Conservation (phyloP, 108 stramenopile species). For the Skeletonema potamos region DNA sequence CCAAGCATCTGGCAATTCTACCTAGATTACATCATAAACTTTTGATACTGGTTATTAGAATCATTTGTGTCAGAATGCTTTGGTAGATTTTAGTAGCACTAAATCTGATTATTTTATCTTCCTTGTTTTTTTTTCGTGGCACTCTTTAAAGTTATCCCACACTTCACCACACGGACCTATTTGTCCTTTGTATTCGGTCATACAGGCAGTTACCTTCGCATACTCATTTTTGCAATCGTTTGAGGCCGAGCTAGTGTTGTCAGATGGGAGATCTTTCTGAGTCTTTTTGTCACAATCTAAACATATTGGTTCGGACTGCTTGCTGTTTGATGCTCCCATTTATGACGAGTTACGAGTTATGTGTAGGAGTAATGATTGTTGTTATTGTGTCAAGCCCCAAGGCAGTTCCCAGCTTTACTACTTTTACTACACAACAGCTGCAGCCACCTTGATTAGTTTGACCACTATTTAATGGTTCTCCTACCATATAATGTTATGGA, state of each 20-base stretch:
- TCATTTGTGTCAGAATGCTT: no score
- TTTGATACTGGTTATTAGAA: no score
- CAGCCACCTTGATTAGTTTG: no score
- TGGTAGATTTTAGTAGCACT: background rate
- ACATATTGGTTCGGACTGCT: constrained; percentile 20
- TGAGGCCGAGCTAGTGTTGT: constrained; percentile 30
- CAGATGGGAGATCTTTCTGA: constrained; percentile 36
- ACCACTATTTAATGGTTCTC: no score
- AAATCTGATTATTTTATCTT: background rate
- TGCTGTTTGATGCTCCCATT: constrained; percentile 42
- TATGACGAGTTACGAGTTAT: no score
- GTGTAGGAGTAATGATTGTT: no score
- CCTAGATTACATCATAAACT: no score
- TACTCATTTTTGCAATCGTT: constrained; percentile 22
- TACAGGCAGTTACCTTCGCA: constrained; percentile 9
- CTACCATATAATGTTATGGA: no score
- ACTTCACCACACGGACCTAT: constrained; percentile 27
- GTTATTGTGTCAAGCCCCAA: no score
- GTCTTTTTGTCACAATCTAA: constrained; percentile 47
- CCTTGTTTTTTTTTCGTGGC: constrained; percentile 19
- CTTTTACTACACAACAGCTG: no score
- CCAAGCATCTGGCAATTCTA: no score
- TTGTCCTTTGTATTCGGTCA: constrained; percentile 7
- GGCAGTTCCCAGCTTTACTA: no score
- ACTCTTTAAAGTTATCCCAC: constrained; percentile 41